phyloP scores from a whole-genome alignment of 306 rosid genomes.

The Sechiopsis laciniata region DNA sequence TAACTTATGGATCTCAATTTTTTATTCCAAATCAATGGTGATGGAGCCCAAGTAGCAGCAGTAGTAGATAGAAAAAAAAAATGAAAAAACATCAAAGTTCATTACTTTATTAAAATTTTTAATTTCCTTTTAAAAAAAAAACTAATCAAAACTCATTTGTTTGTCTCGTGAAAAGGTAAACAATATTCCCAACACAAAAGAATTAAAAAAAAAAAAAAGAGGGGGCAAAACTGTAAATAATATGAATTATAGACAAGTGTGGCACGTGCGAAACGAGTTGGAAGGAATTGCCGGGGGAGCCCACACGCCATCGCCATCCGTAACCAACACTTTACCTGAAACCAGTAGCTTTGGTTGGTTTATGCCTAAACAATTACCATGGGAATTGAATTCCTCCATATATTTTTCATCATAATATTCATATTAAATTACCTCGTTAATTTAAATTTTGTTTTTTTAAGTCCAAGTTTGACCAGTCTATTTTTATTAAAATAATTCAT shows the following conservation, averaged over 20 bases:
- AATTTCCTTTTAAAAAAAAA: not conserved
- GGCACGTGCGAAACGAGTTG: constrained; percentile 19
- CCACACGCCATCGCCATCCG: constrained; percentile 33
- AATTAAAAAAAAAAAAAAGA: not conserved
- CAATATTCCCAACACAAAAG: not conserved
- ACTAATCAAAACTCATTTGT: not conserved
- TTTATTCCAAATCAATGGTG: constrained; percentile 2
- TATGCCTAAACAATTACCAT: constrained; percentile 21
- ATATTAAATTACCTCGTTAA: not conserved
- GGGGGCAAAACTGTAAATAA: not conserved
- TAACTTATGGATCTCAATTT: not conserved
- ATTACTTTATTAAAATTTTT: not conserved
- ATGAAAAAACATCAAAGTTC: not conserved
- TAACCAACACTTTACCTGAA: constrained; percentile 32
- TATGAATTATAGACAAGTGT: not conserved
- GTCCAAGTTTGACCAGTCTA: not conserved
- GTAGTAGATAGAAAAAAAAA: not conserved
- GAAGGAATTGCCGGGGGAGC: constrained; percentile 25
- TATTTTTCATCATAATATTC: not conserved
- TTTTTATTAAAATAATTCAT: too few relatives aligned
- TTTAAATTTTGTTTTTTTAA: not conserved
- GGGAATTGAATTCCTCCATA: not conserved
- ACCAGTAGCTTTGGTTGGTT: constrained; percentile 21
- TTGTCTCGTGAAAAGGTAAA: not conserved
- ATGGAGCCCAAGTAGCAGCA: not conserved